Evolutionary conservation across 2,329 filamentous ascomycete genomes (phyloP), one percentile per base, ranked within the genome.

Genomic region (Ceratocystis diversiconidia): DNA sequence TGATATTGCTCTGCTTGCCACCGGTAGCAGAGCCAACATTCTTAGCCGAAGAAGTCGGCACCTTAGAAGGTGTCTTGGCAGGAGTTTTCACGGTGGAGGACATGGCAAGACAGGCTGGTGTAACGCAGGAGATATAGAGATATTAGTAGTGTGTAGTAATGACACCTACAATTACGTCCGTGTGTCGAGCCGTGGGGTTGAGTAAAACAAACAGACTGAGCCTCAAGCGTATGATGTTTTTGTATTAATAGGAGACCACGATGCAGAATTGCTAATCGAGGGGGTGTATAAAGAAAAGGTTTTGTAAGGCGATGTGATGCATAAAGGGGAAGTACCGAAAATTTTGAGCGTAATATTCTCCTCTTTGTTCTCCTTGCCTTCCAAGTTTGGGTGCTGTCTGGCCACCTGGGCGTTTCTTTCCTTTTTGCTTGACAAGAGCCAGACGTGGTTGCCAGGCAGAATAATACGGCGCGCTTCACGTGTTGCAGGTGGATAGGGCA

Each of bases 1-100:
- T 72, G 68, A 79, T 78, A 52, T 76, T 77, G 63, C 73, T 74
- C 68, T 79, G 77, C 68, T 77, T 78, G 61, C 70, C 67, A 12
- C 65, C 65, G 10, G 70, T 70, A 28, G 70, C 68, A 15, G 70
- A 69, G 22, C 68, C 69, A 22, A 61, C 61, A 62, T 66, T 68
- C 66, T 69, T 70, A 44, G 68, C 69, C 22, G 72, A 68, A 28
- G 73, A 68, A 44, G 74, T 73, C 32, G 76, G 74, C 41, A 75
- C 76, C 61, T 74, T 74, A 43, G 72, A 72, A 44, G 70, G 68
- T 4, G 70, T 65, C 19, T 65, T 63, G 22, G 62, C 62, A 7
- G 68, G 57, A 12, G 63, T 65, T 57, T 57, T 57, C 19, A 64
- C 19, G 32, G 22, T 17, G 10, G 62, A 57, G 25, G 57, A 62